phyloP scores from a whole-genome alignment of 352 stramenopile species.

The Phytopythium delawarense region DNA sequence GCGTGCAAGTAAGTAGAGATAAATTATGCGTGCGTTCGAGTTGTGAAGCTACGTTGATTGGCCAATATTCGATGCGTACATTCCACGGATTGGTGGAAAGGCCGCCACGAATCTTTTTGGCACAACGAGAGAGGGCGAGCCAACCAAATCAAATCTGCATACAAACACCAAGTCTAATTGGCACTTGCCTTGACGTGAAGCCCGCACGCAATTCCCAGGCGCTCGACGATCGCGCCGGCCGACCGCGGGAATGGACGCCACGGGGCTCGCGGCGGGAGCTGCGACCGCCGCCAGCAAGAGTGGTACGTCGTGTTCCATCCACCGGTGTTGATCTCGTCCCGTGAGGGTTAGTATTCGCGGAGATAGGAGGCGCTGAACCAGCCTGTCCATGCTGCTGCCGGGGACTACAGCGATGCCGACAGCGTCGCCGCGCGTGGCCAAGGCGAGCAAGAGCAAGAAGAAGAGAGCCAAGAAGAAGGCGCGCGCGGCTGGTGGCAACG shows the following conservation, averaged over 20 bases:
- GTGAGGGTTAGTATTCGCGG: not conserved
- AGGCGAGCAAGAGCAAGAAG: constrained; percentile 18
- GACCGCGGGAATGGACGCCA: not conserved
- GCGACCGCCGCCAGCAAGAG: not conserved
- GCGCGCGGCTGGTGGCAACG: not conserved
- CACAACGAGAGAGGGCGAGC: not conserved
- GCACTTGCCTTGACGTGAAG: not conserved
- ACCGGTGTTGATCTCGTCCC: not conserved
- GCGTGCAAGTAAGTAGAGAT: too few relatives aligned
- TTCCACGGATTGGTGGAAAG: constrained; percentile 2
- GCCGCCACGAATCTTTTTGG: not conserved
- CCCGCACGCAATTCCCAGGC: not conserved
- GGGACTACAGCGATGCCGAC: not conserved
- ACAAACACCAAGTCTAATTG: not conserved
- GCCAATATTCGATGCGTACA: not conserved
- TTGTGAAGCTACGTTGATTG: not conserved
- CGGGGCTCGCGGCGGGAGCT: not conserved
- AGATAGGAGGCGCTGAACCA: not conserved
- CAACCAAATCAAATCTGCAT: constrained; percentile 1
- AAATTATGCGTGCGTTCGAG: too few relatives aligned
- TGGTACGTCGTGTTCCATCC: not conserved
- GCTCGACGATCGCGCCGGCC: not conserved
- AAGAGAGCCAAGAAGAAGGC: constrained; percentile 8
- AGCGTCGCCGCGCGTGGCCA: not conserved
- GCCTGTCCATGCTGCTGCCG: not conserved